Conservation (phyloP, 805 yeast species). For the Hanseniaspora guilliermondii region DNA sequence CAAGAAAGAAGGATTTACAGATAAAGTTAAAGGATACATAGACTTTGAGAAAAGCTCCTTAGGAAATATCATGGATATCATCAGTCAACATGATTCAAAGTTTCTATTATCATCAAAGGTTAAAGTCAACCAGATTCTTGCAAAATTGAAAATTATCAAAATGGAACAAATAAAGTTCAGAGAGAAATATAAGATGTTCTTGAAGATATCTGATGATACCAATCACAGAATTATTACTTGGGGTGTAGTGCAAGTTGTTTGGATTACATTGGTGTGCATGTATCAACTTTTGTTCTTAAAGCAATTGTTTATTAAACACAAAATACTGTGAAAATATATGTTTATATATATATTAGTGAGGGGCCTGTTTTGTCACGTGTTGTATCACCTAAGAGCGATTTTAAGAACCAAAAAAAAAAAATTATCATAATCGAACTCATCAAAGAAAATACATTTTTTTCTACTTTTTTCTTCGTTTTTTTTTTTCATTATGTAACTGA, state of each 20-base stretch:
- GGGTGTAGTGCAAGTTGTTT: slow-evolving; percentile 60
- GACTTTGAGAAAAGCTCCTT: slow-evolving; percentile 62
- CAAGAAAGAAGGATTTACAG: slow-evolving; percentile 10
- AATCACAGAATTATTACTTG: slow-evolving; percentile 61
- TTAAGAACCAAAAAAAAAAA: neutral
- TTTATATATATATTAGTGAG: neutral
- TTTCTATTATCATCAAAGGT: slow-evolving; percentile 32
- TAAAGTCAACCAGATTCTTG: slow-evolving; percentile 44
- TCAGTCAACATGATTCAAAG: slow-evolving; percentile 42
- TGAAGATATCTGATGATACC: slow-evolving; percentile 65
- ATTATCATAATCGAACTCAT: slow-evolving; percentile 15
- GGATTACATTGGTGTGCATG: slow-evolving; percentile 54
- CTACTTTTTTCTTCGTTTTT: neutral
- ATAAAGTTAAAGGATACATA: slow-evolving; percentile 54
- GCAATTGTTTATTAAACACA: slow-evolving; percentile 75
- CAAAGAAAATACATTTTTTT: slow-evolving; percentile 22
- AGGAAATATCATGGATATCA: slow-evolving; percentile 45
- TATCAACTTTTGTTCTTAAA: slow-evolving; percentile 71
- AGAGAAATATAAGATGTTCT: slow-evolving; percentile 59
- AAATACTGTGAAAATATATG: slow-evolving; percentile 56
- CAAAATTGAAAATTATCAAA: slow-evolving; percentile 45
- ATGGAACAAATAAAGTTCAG: slow-evolving; percentile 54
- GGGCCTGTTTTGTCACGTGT: neutral
- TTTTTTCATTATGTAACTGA: too few relatives aligned
- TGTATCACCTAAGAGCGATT: neutral